Percentiles rank a stretch among this genome's conserved stretches.
Conservation (phyloP, 352 stramenopile genomes). For the Globisporangium nagaii region DNA sequence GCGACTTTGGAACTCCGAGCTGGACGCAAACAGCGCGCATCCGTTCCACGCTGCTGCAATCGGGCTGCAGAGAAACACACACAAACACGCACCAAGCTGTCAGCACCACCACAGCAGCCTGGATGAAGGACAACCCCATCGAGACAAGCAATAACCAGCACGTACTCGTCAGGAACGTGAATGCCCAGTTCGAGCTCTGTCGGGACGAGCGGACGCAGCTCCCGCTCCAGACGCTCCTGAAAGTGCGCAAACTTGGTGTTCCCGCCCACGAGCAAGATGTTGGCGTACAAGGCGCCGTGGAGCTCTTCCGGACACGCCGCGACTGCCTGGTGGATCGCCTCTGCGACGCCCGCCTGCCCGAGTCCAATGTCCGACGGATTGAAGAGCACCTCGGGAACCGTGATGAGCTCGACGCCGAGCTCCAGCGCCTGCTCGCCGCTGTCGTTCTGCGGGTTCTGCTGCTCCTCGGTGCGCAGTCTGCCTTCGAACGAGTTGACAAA, state of each 20-base stretch:
- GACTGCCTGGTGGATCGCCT: conserved; percentile 84
- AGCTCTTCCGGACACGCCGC: conserved; percentile 66
- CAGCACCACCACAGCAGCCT: not conserved
- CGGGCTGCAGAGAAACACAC: conserved; percentile 26
- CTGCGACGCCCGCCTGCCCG: conserved; percentile 77
- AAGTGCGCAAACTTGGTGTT: conserved; percentile 88
- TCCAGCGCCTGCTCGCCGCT: conserved; percentile 65
- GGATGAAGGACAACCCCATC: too few relatives aligned
- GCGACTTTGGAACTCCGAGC: conserved; percentile 17
- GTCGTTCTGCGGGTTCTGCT: not conserved
- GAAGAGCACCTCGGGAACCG: conserved; percentile 90
- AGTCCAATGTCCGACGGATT: conserved; percentile 90
- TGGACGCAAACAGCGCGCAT: conserved; percentile 37
- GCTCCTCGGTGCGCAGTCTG: conserved; percentile 13
- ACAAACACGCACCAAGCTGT: conserved; percentile 4
- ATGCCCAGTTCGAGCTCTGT: conserved; percentile 43
- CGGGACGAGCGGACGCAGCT: conserved; percentile 54
- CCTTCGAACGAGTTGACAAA: conserved; percentile 72
- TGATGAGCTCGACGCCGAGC: conserved; percentile 85
- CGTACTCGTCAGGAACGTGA: conserved; percentile 44
- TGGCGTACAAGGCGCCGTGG: conserved; percentile 72
- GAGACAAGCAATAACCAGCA: conserved; percentile 11
- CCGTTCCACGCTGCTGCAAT: conserved; percentile 54
- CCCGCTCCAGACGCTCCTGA: conserved; percentile 50
- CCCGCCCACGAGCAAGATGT: conserved; percentile 85